A percentile compares a stretch with the other conserved stretches of the same genome.
phyloP scores from a whole-genome alignment of 495 filamentous ascomycete species.

The Cercophora scortea region DNA sequence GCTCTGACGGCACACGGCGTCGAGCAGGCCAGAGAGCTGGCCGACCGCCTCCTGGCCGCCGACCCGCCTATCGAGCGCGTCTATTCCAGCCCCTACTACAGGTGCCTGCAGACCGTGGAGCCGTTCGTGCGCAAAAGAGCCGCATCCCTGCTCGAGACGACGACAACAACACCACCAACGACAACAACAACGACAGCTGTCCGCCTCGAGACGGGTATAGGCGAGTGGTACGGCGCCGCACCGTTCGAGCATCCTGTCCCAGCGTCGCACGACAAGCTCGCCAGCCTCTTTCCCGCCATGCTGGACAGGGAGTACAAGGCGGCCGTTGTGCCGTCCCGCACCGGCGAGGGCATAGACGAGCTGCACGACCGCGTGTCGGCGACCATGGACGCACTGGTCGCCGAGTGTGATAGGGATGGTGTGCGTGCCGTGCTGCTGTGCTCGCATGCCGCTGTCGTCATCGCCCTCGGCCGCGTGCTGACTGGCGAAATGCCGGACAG shows the following conservation, averaged over 20 bases:
- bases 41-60: constrained; percentile 48
- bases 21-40: constrained; percentile 74
- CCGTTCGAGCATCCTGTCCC: constrained; percentile 79
- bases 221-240: constrained; percentile 85
- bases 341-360: constrained; percentile 68
- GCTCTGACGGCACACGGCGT: constrained; percentile 80
- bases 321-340: constrained; percentile 52
- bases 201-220: constrained; percentile 66
- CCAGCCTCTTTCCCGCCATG: constrained; percentile 54
- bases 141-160: constrained; percentile 13
- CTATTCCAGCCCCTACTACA: constrained; percentile 84
- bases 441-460: constrained; percentile 84
- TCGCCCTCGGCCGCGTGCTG: constrained; percentile 73
- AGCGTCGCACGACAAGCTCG: constrained; percentile 49
- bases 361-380: constrained; percentile 75
- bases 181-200: constrained; percentile 23
- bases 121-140: constrained; percentile 55
- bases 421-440: constrained; percentile 67
- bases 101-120: constrained; percentile 80
- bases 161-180: neutral
- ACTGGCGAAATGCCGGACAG: constrained; percentile 69
- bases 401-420: constrained; percentile 55
- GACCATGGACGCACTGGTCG: constrained; percentile 61
- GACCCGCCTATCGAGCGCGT: constrained; percentile 64
- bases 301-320: constrained; percentile 48